These are phyloP conservation scores for Vigna radiata DNA, from an alignment of 306 rosid genomes.

Conservation along the genomic window DNA sequence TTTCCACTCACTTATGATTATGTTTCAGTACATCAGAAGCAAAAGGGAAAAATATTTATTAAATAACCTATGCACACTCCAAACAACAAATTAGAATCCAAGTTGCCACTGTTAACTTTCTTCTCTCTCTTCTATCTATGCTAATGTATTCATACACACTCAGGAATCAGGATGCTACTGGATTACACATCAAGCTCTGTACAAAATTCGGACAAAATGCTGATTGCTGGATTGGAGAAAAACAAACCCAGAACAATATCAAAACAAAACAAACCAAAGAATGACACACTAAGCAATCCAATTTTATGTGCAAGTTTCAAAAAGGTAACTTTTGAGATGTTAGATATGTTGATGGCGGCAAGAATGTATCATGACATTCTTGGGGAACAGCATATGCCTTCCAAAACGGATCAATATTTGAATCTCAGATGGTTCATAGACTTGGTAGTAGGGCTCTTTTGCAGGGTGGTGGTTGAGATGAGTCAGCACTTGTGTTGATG, in stretches of 20 bases:
- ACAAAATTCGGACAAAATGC: constrained; percentile 65
- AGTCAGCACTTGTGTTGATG: constrained; percentile 53
- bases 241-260: constrained; percentile 58
- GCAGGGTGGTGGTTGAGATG: constrained; percentile 80
- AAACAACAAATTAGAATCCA: constrained; percentile 58
- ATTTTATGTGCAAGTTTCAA: constrained; percentile 49
- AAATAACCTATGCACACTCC: constrained; percentile 74
- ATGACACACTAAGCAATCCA: constrained; percentile 69
- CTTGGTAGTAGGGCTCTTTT: constrained; percentile 88
- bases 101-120: constrained; percentile 54
- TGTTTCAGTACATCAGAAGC: constrained; percentile 70
- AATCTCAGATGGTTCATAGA: constrained; percentile 60
- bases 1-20: constrained; percentile 67
- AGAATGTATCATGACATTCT: constrained; percentile 66
- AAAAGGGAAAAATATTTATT: constrained; percentile 45
- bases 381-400: constrained; percentile 55
- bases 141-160: constrained; percentile 77
- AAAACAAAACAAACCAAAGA: constrained; percentile 65
- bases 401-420: constrained; percentile 42
- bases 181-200: constrained; percentile 65
- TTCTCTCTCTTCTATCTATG: constrained; percentile 51
- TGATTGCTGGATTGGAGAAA: constrained; percentile 57
- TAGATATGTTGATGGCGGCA: constrained; percentile 56
- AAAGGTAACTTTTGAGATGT: constrained; percentile 47
- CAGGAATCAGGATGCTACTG: constrained; percentile 61